These are phyloP conservation scores for Leishmania lainsoni DNA, from an alignment of 208 protist genomes.

Conservation along the genomic window DNA sequence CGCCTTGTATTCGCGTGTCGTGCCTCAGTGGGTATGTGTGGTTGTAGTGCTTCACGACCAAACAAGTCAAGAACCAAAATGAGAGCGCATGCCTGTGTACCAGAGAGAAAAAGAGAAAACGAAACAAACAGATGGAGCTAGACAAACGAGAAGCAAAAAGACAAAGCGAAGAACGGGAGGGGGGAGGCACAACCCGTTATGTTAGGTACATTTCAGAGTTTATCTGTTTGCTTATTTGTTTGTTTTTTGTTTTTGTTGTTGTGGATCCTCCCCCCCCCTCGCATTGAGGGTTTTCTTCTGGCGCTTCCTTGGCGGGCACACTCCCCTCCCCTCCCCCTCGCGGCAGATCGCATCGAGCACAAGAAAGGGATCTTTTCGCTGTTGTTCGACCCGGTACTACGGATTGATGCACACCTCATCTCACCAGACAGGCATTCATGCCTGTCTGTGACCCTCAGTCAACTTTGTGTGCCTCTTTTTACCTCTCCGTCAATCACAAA, in stretches of 20 bases:
- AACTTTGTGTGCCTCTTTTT: not conserved
- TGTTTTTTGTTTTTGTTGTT: not conserved
- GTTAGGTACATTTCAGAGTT: not conserved
- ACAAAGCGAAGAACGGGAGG: conserved; percentile 1
- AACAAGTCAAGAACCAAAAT: conserved; percentile 7
- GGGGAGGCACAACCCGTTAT: not conserved
- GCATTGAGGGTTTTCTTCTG: too few relatives aligned
- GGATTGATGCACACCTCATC: not conserved
- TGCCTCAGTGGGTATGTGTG: not conserved
- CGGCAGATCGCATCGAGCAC: too few relatives aligned
- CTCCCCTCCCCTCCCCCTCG: too few relatives aligned
- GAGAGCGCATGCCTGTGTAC: conserved; percentile 8
- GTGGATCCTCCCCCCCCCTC: not conserved
- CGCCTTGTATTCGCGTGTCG: not conserved
- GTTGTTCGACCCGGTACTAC: too few relatives aligned
- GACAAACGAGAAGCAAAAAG: conserved; percentile 12
- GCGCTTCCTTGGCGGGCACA: too few relatives aligned
- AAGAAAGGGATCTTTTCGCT: too few relatives aligned
- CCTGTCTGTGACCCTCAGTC: too few relatives aligned
- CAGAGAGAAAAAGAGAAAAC: not conserved
- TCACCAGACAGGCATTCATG: not conserved
- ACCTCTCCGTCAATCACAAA: not conserved
- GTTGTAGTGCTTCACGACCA: not conserved
- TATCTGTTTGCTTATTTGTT: not conserved
- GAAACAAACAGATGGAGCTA: not conserved